Evolutionary conservation across 352 stramenopile species (phyloP), one percentile per base, ranked within the genome.

Genomic region (Phytophthora ohioensis): DNA sequence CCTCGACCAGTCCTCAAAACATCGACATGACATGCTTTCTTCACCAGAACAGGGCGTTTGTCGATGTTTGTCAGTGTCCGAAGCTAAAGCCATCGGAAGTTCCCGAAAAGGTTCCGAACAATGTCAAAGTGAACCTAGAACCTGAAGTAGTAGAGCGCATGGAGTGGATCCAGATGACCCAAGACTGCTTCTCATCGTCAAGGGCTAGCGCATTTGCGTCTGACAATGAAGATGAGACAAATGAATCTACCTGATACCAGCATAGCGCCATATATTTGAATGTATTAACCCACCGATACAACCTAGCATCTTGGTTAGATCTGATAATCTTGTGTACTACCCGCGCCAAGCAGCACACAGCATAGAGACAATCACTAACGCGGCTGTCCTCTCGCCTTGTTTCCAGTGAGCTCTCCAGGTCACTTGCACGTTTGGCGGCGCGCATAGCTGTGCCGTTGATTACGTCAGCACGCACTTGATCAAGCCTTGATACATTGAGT

Each of bases 1-100:
- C 53, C n/a, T 60, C 38, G 15, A 60, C 27, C 27, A 51, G 38
- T 21, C 36, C 38, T 12, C 11, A 38, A 8, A 60, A 49, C n/a
- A 60, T 60, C 30, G 36, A 60, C 27, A 60, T 51, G 39, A 5
- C 21, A 7, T 60, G 36, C 27, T 60, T 51, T 8, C 39, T 60
- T 39, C 38, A 60, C 31, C 53, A 49, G 13, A 60, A 60, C 38
- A 12, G 38, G 3, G 36, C 36, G 4, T 60, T 60, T 15, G n/a
- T 51, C n/a, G 53, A 51, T 17, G 13, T 51, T 38, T 51, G 36
- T 5, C 53, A 60, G n/a, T 60, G 53, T 15, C 53, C 39, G 8
- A 60, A 49, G 12, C 53, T 51, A 0, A 46, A 39, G 4, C n/a
- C 51, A 3, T 32, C 51, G 34, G 51, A 57, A 35, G n/a, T 57